Evolutionary conservation across 2,329 filamentous ascomycete genomes (phyloP).

Genomic region (Pezicula neosporulosa): DNA sequence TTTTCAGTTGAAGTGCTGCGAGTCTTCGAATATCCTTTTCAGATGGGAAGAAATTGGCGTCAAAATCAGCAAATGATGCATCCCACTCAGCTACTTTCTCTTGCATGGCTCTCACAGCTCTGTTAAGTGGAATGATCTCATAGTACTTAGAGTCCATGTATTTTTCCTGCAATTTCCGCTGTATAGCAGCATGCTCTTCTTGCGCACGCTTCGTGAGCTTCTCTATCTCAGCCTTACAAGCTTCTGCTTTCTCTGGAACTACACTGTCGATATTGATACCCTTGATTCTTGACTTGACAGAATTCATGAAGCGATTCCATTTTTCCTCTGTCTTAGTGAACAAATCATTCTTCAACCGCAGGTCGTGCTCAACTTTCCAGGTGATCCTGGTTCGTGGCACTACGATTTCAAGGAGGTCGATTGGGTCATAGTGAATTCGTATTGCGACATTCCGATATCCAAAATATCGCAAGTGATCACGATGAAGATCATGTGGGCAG

Average conservation of each 20-base stretch:
- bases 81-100: conserved; percentile 96
- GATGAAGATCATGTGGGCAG: conserved; percentile 89
- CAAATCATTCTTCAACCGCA: conserved; percentile 89
- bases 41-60: conserved; percentile 85
- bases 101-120: conserved; percentile 83
- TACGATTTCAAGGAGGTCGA: conserved; percentile 90
- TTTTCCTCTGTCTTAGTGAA: conserved; percentile 78
- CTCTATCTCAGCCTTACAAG: conserved; percentile 80
- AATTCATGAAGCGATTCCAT: conserved; percentile 82
- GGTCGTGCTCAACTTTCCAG: conserved; percentile 95
- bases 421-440: conserved; percentile 86
- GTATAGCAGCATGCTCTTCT: conserved; percentile 73
- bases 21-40: conserved; percentile 94
- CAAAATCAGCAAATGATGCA: conserved; percentile 82
- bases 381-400: conserved; percentile 87
- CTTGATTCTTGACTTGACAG: conserved; percentile 78
- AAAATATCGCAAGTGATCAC: conserved; percentile 90
- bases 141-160: conserved; percentile 96
- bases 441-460: conserved; percentile 82
- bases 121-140: conserved; percentile 91
- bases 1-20: conserved; percentile 87
- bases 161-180: conserved; percentile 78
- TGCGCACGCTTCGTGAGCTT: conserved; percentile 72
- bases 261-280: conserved; percentile 91
- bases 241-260: conserved; percentile 78